Evolutionary conservation across 129 eudicot species (phyloP).

Genomic region (Flaveria bidentis): DNA sequence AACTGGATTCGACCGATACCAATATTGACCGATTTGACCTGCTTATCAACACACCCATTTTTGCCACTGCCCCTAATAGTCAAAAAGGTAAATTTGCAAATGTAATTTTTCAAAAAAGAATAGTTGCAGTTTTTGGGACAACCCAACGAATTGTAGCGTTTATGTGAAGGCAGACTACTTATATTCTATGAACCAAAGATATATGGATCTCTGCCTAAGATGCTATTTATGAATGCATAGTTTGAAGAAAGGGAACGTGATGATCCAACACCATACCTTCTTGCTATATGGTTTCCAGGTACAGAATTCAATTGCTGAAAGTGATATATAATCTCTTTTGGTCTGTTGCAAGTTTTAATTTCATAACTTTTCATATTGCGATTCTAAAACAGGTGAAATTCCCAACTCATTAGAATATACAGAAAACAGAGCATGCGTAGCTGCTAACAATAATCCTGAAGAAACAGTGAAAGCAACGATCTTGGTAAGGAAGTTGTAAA

Average conservation of each 20-base stretch:
- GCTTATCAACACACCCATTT: too few species aligned
- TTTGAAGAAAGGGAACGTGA: conserved; percentile 47
- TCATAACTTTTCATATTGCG: conserved; percentile 2
- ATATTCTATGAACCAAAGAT: not conserved
- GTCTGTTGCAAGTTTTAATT: not conserved
- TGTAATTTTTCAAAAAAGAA: too few species aligned
- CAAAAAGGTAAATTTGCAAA: not conserved
- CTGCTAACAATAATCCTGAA: conserved; percentile 29
- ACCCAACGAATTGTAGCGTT: not conserved
- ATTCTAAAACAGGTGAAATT: conserved; percentile 31
- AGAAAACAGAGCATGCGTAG: conserved; percentile 6
- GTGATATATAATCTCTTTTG: conserved; percentile 3
- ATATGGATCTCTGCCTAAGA: conserved; percentile 21
- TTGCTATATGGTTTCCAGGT: conserved; percentile 60
- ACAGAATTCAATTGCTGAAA: conserved; percentile 26
- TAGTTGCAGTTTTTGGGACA: not conserved
- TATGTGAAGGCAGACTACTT: not conserved
- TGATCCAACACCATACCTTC: conserved; percentile 64
- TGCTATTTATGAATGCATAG: conserved; percentile 28
- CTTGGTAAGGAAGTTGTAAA: conserved; percentile 48
- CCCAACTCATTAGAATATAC: conserved; percentile 26
- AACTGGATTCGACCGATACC: not conserved
- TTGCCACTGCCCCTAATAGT: too few species aligned
- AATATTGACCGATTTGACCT: not conserved
- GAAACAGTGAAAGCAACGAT: conserved; percentile 58